These are phyloP conservation scores for Polygonum aviculare DNA, from an alignment of 148 eudicot species.

Conservation along the genomic window DNA sequence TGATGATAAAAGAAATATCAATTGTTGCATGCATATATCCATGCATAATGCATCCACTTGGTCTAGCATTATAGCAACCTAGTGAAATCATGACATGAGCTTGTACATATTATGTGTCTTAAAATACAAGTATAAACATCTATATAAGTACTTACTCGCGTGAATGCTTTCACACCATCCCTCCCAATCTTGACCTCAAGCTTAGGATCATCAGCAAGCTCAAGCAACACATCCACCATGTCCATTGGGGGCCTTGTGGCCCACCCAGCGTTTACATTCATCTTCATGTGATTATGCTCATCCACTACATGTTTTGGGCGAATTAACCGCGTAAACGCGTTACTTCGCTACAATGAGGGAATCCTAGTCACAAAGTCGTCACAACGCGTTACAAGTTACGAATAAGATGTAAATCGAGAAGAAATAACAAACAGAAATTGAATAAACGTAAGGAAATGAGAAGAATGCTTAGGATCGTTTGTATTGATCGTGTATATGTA, in stretches of 20 bases:
- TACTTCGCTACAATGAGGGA: too few relatives aligned
- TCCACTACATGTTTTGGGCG: conserved; percentile 78
- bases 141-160: conserved; percentile 38
- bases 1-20: neutral
- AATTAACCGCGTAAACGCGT: too few relatives aligned
- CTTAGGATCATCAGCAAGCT: conserved; percentile 64
- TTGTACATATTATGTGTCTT: neutral
- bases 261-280: conserved; percentile 12
- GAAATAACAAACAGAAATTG: too few relatives aligned
- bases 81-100: neutral
- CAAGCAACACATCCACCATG: conserved; percentile 78
- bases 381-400: too few relatives aligned
- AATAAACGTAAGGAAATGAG: too few relatives aligned
- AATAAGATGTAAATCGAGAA: too few relatives aligned
- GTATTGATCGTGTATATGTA: too few relatives aligned
- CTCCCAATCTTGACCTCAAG: conserved; percentile 79
- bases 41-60: neutral
- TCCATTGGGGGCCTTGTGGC: conserved; percentile 47
- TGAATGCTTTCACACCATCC: conserved; percentile 81
- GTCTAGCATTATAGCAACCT: too few relatives aligned
- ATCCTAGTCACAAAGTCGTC: too few relatives aligned
- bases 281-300: conserved; percentile 53
- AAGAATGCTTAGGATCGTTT: too few relatives aligned
- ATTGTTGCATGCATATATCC: neutral
- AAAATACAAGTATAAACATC: neutral